phyloP scores from a whole-genome alignment of 345 rosid genomes.

The Mangifera indica region DNA sequence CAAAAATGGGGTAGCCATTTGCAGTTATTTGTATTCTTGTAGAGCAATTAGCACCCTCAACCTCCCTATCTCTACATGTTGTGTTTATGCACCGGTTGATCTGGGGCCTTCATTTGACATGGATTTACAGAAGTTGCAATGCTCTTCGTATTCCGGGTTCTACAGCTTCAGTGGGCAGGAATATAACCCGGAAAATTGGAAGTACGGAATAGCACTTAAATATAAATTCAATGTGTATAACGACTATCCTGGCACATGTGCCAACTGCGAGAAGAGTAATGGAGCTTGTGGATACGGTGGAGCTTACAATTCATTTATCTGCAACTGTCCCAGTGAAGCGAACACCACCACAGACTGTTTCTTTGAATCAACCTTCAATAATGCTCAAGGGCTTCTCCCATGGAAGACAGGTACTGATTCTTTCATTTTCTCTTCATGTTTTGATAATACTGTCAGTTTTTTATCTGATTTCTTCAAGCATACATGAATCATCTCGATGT shows the following conservation, averaged over 20 bases:
- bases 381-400: slow-evolving; percentile 30
- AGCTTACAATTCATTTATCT: slow-evolving; percentile 49
- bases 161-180: slow-evolving; percentile 77
- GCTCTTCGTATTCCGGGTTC: slow-evolving; percentile 73
- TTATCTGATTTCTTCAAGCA: neutral
- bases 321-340: slow-evolving; percentile 70
- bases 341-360: slow-evolving; percentile 66
- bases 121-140: slow-evolving; percentile 63
- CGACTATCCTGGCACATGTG: slow-evolving; percentile 65
- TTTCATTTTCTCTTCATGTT: no score
- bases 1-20: slow-evolving; percentile 66
- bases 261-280: slow-evolving; percentile 65
- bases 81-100: slow-evolving; percentile 82
- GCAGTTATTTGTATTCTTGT: slow-evolving; percentile 76
- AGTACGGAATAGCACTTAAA: slow-evolving; percentile 75
- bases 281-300: slow-evolving; percentile 77
- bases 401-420: slow-evolving; percentile 22
- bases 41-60: slow-evolving; percentile 67
- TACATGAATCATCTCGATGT: slow-evolving; percentile 2
- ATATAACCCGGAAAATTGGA: slow-evolving; percentile 75
- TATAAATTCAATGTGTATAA: slow-evolving; percentile 78
- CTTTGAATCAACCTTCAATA: slow-evolving; percentile 42
- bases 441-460: neutral
- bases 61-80: slow-evolving; percentile 80
- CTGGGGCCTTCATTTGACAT: slow-evolving; percentile 84